A percentile compares a stretch with the other conserved stretches of the same genome.
phyloP scores from a whole-genome alignment of 768 basidiomycete genomes.

The Naganishia kalamii region DNA sequence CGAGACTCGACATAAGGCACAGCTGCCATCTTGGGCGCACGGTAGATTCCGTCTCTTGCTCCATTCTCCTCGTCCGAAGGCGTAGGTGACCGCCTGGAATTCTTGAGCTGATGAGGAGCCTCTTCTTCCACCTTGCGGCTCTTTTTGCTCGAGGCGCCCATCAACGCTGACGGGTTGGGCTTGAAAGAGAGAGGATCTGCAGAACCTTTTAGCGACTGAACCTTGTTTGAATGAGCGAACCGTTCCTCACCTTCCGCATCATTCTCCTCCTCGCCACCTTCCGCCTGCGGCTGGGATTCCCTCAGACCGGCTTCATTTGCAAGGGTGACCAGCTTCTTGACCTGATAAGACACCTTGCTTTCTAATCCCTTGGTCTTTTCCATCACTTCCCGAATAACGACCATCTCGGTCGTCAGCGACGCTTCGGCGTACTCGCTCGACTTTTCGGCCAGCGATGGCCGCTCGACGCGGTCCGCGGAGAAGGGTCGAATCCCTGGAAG shows the following conservation, averaged over 20 bases:
- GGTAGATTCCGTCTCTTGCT: constrained; percentile 39
- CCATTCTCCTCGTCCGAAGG: constrained; percentile 23
- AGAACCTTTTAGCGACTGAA: constrained; percentile 40
- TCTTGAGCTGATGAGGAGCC: constrained; percentile 14
- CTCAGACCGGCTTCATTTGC: constrained; percentile 54
- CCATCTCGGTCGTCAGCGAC: constrained; percentile 52
- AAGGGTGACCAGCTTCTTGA: constrained; percentile 80
- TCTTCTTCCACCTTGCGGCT: constrained; percentile 35
- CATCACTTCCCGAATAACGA: constrained; percentile 72
- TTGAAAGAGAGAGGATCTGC: constrained; percentile 80
- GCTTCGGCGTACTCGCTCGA: constrained; percentile 7
- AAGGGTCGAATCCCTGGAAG: neutral
- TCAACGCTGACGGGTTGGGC: constrained; percentile 74
- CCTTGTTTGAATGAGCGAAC: neutral
- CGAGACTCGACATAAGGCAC: constrained; percentile 69
- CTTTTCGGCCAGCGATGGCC: neutral
- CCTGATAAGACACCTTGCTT: constrained; percentile 83
- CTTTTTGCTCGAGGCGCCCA: constrained; percentile 38
- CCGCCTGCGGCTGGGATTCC: constrained; percentile 26
- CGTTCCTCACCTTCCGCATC: constrained; percentile 57
- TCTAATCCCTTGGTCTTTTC: constrained; percentile 85
- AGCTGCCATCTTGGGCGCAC: constrained; percentile 79
- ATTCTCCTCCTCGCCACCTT: constrained; percentile 41
- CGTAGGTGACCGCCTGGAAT: constrained; percentile 9
- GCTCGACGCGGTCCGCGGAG: constrained; percentile 1